Conservation (phyloP, 164 flowering plant species). For the Houttuynia cordata region DNA sequence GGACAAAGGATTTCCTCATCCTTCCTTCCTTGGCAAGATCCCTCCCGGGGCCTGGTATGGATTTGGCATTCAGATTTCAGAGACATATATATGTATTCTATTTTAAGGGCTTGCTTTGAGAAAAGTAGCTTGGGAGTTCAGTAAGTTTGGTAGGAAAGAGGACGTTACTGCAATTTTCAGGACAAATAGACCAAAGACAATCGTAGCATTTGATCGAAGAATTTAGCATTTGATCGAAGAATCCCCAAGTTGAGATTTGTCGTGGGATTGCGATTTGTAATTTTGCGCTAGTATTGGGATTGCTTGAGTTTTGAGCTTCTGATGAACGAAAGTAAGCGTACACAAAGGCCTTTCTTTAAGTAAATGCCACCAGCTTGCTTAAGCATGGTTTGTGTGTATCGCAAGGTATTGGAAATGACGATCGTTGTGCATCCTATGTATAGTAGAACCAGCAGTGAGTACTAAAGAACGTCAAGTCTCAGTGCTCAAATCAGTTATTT, state of each 20-base stretch:
- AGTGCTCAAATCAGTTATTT: no score
- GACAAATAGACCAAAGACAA: background rate
- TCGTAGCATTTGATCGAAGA: background rate
- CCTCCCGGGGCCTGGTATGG: background rate
- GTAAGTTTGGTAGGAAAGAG: background rate
- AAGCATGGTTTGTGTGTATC: no score
- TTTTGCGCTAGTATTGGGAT: background rate
- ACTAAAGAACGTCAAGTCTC: no score
- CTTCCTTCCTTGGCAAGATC: background rate
- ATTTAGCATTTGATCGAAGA: background rate
- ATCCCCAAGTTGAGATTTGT: no score
- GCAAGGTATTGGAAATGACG: no score
- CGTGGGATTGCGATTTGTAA: no score
- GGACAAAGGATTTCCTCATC: slow-evolving; percentile 1
- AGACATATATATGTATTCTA: background rate
- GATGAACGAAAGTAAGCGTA: background rate
- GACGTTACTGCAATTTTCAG: no score
- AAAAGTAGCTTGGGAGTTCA: slow-evolving; percentile 3
- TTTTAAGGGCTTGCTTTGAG: background rate
- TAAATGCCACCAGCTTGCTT: background rate
- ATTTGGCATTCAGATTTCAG: background rate
- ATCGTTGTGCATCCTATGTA: no score
- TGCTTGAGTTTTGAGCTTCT: background rate
- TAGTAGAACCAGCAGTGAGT: no score
- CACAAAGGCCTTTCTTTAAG: background rate